Percentiles rank a stretch among this genome's conserved stretches.
Evolutionary conservation across 1,139 yeast species (phyloP).

Genomic region (Blastobotrys raffinosifermentans): DNA sequence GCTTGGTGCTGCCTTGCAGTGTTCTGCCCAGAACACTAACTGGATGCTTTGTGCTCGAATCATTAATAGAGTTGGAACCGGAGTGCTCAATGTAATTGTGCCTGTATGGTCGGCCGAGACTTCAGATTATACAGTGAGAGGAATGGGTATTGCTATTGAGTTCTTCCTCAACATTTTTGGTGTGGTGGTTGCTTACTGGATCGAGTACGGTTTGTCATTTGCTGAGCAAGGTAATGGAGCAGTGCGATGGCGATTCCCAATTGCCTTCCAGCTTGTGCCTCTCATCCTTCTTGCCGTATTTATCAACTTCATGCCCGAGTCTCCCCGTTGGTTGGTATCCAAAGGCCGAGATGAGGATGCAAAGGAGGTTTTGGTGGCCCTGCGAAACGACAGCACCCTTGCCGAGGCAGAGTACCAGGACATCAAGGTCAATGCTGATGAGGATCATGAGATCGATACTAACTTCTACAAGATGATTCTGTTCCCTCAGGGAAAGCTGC

Average conservation of each 20-base stretch:
- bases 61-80: constrained; percentile 52
- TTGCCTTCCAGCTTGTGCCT: constrained; percentile 29
- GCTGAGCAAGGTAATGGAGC: constrained; percentile 28
- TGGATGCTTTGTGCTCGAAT: constrained; percentile 45
- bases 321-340: constrained; percentile 59
- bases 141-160: constrained; percentile 55
- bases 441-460: constrained; percentile 9
- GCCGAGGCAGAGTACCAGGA: constrained; percentile 34
- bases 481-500: constrained; percentile 21
- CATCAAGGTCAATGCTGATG: constrained; percentile 16
- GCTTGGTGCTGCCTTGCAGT: constrained; percentile 33
- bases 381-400: constrained; percentile 10
- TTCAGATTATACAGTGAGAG: constrained; percentile 49
- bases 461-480: constrained; percentile 11
- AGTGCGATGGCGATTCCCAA: constrained; percentile 30
- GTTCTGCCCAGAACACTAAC: constrained; percentile 27
- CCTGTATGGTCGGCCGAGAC: constrained; percentile 55
- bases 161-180: constrained; percentile 35
- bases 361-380: constrained; percentile 10
- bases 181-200: constrained; percentile 73
- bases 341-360: constrained; percentile 31
- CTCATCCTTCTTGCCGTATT: constrained; percentile 19
- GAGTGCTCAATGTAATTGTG: constrained; percentile 54
- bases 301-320: constrained; percentile 23
- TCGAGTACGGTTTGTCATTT: constrained; percentile 66